Percentiles rank a stretch among this genome's conserved stretches.
phyloP scores from a whole-genome alignment of 495 filamentous ascomycete species.

The Penicillium canescens region DNA sequence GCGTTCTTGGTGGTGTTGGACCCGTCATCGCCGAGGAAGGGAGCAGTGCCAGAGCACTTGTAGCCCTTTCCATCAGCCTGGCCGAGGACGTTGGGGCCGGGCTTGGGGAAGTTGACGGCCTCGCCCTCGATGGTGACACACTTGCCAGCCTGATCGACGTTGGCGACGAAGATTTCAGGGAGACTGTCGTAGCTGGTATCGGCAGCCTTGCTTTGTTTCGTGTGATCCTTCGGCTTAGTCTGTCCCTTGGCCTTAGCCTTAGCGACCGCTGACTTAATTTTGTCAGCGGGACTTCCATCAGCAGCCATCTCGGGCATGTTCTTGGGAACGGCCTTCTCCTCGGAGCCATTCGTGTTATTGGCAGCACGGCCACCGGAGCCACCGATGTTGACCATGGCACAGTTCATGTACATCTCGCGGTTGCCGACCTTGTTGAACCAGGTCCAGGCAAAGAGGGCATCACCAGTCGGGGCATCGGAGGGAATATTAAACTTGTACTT shows the following conservation, averaged over 20 bases:
- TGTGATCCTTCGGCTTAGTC: no score
- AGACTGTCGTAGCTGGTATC: conserved; percentile 18
- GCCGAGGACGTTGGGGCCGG: conserved; percentile 24
- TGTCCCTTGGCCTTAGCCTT: no score
- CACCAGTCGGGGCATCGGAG: conserved; percentile 39
- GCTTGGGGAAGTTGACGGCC: conserved; percentile 29
- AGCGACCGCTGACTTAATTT: not conserved
- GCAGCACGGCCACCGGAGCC: conserved; percentile 36
- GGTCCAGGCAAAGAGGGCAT: conserved; percentile 75
- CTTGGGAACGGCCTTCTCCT: not conserved
- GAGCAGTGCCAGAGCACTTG: conserved; percentile 26
- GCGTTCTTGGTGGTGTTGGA: not conserved
- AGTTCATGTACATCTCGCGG: conserved; percentile 97
- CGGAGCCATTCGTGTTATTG: not conserved
- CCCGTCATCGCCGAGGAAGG: conserved; percentile 17
- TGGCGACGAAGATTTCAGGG: conserved; percentile 61
- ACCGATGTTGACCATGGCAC: conserved; percentile 68
- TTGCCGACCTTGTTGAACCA: conserved; percentile 93
- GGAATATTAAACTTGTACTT: conserved; percentile 52
- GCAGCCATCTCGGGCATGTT: not conserved
- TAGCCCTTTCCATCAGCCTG: conserved; percentile 21
- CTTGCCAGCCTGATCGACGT: conserved; percentile 43
- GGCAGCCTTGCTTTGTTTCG: conserved; percentile 35
- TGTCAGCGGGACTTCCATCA: not conserved
- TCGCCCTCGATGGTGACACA: conserved; percentile 32